Evolutionary conservation across 2,329 filamentous ascomycete species (phyloP).

Genomic region (Pyricularia grisea): DNA sequence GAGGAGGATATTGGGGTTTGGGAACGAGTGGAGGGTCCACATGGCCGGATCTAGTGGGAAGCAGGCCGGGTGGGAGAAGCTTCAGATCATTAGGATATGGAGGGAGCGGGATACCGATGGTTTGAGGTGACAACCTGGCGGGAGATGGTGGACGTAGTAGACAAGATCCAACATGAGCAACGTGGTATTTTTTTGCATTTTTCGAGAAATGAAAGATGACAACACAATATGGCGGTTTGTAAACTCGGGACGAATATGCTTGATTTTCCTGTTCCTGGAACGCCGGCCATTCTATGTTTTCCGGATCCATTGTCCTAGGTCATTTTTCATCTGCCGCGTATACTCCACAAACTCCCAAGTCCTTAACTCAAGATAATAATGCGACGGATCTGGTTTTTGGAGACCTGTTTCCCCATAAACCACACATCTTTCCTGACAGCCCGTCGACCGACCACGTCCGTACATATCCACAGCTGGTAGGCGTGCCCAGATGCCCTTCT

Average conservation of each 20-base stretch:
- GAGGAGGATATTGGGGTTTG: slow-evolving; percentile 16
- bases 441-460: neutral
- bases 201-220: neutral
- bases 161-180: neutral
- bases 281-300: neutral
- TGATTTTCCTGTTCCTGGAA: neutral
- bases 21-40: slow-evolving; percentile 58
- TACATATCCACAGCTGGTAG: neutral
- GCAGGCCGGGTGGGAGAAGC: slow-evolving; percentile 87
- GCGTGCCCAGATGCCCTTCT: neutral
- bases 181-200: neutral
- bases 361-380: neutral
- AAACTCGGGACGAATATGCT: neutral
- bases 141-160: neutral
- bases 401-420: neutral
- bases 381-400: neutral
- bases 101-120: slow-evolving; percentile 26
- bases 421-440: neutral
- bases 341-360: neutral
- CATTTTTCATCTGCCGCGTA: neutral
- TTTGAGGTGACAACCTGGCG: neutral
- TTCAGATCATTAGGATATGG: slow-evolving; percentile 85
- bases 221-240: neutral
- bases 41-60: slow-evolving; percentile 76
- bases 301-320: neutral